Conservation (phyloP, 2,329 filamentous ascomycete species). For the Penicillium rolfsii region DNA sequence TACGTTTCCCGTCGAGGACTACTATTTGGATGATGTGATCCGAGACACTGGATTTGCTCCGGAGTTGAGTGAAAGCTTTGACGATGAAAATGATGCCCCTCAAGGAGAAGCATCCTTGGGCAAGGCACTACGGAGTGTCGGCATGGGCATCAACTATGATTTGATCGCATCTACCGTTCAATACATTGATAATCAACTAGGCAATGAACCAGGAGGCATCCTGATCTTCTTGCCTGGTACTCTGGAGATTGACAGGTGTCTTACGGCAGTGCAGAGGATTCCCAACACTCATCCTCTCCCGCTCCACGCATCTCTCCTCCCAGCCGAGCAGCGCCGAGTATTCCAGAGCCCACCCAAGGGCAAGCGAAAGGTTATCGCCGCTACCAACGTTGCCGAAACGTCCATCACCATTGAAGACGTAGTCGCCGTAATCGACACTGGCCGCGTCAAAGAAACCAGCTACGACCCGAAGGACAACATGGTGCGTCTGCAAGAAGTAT, state of each 20-base stretch:
- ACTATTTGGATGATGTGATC: conserved; percentile 86
- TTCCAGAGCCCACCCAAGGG: conserved; percentile 76
- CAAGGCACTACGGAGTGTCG: conserved; percentile 71
- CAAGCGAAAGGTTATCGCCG: conserved; percentile 88
- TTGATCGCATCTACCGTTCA: conserved; percentile 79
- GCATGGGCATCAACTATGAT: conserved; percentile 88
- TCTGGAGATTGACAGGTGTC: conserved; percentile 83
- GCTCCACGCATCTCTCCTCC: conserved; percentile 88
- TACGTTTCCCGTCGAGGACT: conserved; percentile 87
- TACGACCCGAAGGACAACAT: conserved; percentile 92
- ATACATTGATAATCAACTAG: conserved; percentile 78
- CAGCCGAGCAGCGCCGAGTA: conserved; percentile 82
- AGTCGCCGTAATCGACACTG: conserved; percentile 92
- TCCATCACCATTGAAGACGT: conserved; percentile 99
- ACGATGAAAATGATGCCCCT: conserved; percentile 48
- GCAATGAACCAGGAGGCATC: conserved; percentile 77
- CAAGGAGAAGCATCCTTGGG: conserved; percentile 58
- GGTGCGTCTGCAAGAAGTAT: conserved; percentile 90
- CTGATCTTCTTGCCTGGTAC: conserved; percentile 94
- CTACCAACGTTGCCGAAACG: conserved; percentile 96
- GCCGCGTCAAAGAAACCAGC: conserved; percentile 93
- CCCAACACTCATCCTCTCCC: conserved; percentile 76
- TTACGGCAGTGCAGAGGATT: conserved; percentile 68
- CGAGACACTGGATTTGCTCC: conserved; percentile 73
- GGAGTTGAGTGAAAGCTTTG: conserved; percentile 37